These are phyloP conservation scores for Penicillium parvum DNA, from an alignment of 495 filamentous ascomycete genomes.

Conservation along the genomic window DNA sequence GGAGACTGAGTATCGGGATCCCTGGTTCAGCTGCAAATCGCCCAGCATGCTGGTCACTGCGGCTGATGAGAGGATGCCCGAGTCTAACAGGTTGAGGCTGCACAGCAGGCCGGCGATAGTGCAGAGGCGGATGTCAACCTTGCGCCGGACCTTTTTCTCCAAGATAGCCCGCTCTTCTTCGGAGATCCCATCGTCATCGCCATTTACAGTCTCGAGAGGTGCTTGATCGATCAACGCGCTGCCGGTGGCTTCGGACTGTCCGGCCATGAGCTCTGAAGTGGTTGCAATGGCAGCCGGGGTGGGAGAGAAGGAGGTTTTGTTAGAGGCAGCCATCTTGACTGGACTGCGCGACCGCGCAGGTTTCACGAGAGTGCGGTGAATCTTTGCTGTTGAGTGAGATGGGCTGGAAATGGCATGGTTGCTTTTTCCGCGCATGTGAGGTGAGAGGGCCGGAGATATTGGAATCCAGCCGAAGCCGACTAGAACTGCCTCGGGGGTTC, in stretches of 20 bases:
- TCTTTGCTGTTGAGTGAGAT: too few species aligned
- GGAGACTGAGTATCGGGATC: constrained; percentile 62
- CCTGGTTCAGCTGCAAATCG: constrained; percentile 58
- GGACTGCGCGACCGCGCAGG: neutral
- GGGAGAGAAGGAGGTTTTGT: too few species aligned
- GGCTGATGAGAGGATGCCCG: constrained; percentile 71
- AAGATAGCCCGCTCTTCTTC: constrained; percentile 15
- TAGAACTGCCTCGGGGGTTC: too few species aligned
- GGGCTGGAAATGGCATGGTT: too few species aligned
- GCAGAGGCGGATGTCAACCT: constrained; percentile 70
- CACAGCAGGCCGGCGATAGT: constrained; percentile 71
- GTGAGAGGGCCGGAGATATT: too few species aligned
- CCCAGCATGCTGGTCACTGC: constrained; percentile 69
- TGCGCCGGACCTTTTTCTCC: constrained; percentile 50
- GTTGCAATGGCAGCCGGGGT: neutral
- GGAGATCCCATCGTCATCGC: neutral
- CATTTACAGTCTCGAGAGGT: neutral
- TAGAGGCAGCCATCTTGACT: too few species aligned
- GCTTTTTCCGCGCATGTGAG: neutral
- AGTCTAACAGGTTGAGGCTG: constrained; percentile 68
- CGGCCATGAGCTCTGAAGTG: neutral
- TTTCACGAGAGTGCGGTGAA: neutral
- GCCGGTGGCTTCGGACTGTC: neutral
- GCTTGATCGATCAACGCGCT: neutral
- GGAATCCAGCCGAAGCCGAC: too few species aligned